Percentiles rank a stretch among this genome's conserved stretches.
Evolutionary conservation across 805 yeast species (phyloP).

Genomic region (Metschnikowia lochheadii): DNA sequence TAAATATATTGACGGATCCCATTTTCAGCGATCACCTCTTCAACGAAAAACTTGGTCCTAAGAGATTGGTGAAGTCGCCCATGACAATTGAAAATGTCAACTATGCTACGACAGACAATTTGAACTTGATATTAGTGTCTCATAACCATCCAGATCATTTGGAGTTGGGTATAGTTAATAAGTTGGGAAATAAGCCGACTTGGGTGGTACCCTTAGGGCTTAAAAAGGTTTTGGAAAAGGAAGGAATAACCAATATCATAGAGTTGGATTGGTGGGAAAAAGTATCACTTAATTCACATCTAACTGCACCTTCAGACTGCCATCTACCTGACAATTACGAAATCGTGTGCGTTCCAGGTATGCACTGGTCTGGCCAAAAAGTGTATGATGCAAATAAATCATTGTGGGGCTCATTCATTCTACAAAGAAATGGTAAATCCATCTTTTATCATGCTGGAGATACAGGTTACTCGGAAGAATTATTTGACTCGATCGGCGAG

Average conservation of each 20-base stretch:
- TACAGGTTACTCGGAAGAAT: slow-evolving; percentile 78
- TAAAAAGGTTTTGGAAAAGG: slow-evolving; percentile 49
- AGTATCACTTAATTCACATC: slow-evolving; percentile 33
- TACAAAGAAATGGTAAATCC: slow-evolving; percentile 64
- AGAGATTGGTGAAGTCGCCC: slow-evolving; percentile 77
- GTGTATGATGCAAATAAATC: slow-evolving; percentile 76
- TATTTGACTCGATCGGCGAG: slow-evolving; percentile 63
- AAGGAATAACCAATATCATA: slow-evolving; percentile 57
- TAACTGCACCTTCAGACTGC: slow-evolving; percentile 22
- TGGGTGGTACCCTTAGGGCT: slow-evolving; percentile 92
- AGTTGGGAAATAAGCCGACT: slow-evolving; percentile 50
- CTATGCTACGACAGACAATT: slow-evolving; percentile 49
- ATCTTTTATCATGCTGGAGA: slow-evolving; percentile 91
- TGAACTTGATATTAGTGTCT: slow-evolving; percentile 71
- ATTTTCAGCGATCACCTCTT: slow-evolving; percentile 65
- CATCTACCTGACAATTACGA: slow-evolving; percentile 53
- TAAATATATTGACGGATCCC: slow-evolving; percentile 86
- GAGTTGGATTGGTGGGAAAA: slow-evolving; percentile 95
- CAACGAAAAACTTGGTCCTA: slow-evolving; percentile 68
- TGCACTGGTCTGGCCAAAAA: slow-evolving; percentile 94
- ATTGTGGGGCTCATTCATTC: slow-evolving; percentile 84
- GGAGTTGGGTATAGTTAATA: slow-evolving; percentile 55
- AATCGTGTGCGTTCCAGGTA: slow-evolving; percentile 85
- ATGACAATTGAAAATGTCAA: slow-evolving; percentile 53
- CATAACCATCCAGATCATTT: slow-evolving; percentile 97